Evolutionary conservation across 2,329 filamentous ascomycete genomes (phyloP).

Genomic region (Nemania bipapillata): DNA sequence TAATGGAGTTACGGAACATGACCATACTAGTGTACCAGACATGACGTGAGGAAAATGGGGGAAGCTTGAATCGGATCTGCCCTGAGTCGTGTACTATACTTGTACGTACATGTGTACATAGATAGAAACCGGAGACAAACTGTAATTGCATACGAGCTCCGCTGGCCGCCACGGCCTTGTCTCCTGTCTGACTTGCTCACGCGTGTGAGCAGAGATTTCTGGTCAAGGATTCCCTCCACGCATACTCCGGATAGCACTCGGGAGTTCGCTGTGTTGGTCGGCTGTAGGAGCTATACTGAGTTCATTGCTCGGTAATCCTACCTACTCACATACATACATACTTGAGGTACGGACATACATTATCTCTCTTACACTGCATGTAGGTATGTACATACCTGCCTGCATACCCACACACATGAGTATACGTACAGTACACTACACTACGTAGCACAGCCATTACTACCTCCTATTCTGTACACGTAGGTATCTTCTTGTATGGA

Average conservation of each 20-base stretch:
- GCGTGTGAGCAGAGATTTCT: constrained; percentile 35
- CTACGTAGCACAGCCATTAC: too few relatives aligned
- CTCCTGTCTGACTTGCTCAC: constrained; percentile 38
- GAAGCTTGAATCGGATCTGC: constrained; percentile 19
- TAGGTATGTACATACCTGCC: too few relatives aligned
- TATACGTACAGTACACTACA: too few relatives aligned
- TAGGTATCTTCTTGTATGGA: too few relatives aligned
- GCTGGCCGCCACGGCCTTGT: constrained; percentile 20
- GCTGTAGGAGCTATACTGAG: constrained; percentile 2
- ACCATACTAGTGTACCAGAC: neutral
- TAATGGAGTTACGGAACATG: constrained; percentile 18
- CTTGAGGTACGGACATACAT: too few relatives aligned
- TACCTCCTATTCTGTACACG: too few relatives aligned
- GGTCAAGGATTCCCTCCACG: constrained; percentile 5
- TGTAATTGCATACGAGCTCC: constrained; percentile 39
- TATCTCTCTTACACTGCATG: neutral
- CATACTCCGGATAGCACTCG: constrained; percentile 1
- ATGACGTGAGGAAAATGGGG: constrained; percentile 16
- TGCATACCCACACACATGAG: too few relatives aligned
- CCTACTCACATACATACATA: too few relatives aligned
- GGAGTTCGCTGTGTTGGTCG: constrained; percentile 16
- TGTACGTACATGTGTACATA: too few relatives aligned
- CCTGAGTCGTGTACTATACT: constrained; percentile 35
- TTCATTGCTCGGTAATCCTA: constrained; percentile 24
- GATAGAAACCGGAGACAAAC: constrained; percentile 22